Evolutionary conservation across 2,329 filamentous ascomycete species (phyloP), one percentile per base, ranked within the genome.

Genomic region (Phyllosticta citribraziliensis): DNA sequence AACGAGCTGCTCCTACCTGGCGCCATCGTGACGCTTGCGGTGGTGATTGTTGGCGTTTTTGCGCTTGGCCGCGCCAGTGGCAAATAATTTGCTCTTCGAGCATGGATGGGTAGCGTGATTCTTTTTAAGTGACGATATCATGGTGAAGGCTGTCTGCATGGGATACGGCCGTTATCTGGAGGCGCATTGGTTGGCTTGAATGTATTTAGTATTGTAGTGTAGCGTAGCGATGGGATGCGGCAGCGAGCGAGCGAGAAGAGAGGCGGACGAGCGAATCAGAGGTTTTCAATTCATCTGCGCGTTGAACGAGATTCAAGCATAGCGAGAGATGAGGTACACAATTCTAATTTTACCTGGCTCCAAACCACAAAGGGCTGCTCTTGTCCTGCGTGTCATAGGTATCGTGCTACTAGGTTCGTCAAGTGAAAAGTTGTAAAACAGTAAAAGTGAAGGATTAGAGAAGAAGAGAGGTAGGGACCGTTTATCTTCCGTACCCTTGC

Each of bases 1-100:
- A 99, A 99, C 70, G 94, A 99, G 70, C 79, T 97, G 60, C 80
- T 99, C 19, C 82, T 97, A 52, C 94, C 94, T 0, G 94, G 94
- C 66, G 94, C 94, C 20, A 93, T 99, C 72, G 91, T 94, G 62
- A 92, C 92, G n/a, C 77, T 99, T 70, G 94, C 93, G 10, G 90
- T 95, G 52, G 92, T 96, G 47, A 96, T 99, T 74, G 82, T 95
- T 51, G 90, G 89, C 66, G 93, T 97, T 11, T 99, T 99, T 77
- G 86, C 91, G 52, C 85, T 99, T 69, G 86, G 89, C 63, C 85
- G 91, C 65, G 78, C 86, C 52, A 80, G 76, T 17, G 79, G 75
- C 64, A 76, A 19, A 19, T 19, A 5, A n/a, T 20, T n/a, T 8
- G 40, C 33, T 47, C 40, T n/a, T 47, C 19, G 40, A n/a, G 17